phyloP scores from a whole-genome alignment of 371 early-diverging fungal species.

The Caulochytrium protostelioides region DNA sequence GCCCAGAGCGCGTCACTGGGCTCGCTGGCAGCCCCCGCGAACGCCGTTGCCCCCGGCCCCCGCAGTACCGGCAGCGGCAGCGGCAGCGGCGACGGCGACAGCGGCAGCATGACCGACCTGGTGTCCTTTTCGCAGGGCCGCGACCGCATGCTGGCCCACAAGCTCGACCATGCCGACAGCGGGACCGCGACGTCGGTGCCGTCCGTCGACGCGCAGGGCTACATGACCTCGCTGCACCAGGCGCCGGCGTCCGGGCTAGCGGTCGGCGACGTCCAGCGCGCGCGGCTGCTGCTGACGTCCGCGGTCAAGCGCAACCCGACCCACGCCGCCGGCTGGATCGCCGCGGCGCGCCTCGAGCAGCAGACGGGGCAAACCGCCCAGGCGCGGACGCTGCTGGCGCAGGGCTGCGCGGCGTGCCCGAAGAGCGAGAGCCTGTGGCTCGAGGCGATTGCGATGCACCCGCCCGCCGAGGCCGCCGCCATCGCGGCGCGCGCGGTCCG shows the following conservation, averaged over 20 bases:
- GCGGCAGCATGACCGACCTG: constrained; percentile 53
- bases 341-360: constrained; percentile 88
- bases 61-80: constrained; percentile 15
- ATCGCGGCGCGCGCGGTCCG: constrained; percentile 77
- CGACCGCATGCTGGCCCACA: constrained; percentile 62
- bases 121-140: constrained; percentile 83
- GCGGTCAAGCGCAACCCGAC: constrained; percentile 81
- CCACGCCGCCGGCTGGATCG: constrained; percentile 94
- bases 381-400: constrained; percentile 64
- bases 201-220: constrained; percentile 75
- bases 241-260: constrained; percentile 53
- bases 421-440: constrained; percentile 89
- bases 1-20: constrained; percentile 12
- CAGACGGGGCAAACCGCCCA: constrained; percentile 58
- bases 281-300: constrained; percentile 62
- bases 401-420: constrained; percentile 85
- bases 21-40: constrained; percentile 16
- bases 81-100: constrained; percentile 1
- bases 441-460: constrained; percentile 77
- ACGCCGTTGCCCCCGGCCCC: neutral
- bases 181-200: constrained; percentile 26
- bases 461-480: constrained; percentile 56
- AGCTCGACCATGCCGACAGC: constrained; percentile 83
- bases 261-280: constrained; percentile 79
- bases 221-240: constrained; percentile 76